Evolutionary conservation across 1,284 basidiomycete species (phyloP).

Genomic region (Xerocomus amazonicus): DNA sequence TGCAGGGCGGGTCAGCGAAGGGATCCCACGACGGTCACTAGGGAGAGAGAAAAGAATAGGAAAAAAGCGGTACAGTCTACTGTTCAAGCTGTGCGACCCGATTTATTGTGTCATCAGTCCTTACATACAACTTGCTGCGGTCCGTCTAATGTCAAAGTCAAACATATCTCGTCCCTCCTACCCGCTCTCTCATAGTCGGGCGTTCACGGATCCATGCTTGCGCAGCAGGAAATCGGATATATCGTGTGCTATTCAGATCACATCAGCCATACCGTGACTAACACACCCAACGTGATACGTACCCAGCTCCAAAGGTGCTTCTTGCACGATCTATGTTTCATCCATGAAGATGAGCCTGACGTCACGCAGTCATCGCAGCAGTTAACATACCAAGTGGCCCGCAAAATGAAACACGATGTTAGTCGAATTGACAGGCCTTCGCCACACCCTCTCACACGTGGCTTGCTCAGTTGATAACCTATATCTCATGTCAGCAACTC

Average conservation of each 20-base stretch:
- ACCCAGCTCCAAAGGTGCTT: slow-evolving; percentile 44
- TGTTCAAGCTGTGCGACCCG: background rate
- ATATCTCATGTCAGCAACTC: background rate
- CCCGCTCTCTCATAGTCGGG: background rate
- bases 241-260: slow-evolving; percentile 17
- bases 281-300: background rate
- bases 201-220: slow-evolving; percentile 6
- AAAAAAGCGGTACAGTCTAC: background rate
- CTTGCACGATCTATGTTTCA: slow-evolving; percentile 41
- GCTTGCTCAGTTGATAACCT: slow-evolving; percentile 39
- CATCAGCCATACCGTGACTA: background rate
- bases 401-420: slow-evolving; percentile 54
- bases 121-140: background rate
- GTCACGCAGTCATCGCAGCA: background rate
- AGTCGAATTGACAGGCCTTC: slow-evolving; percentile 50
- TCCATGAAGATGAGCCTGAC: background rate
- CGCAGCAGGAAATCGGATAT: slow-evolving; percentile 25
- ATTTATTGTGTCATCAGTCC: background rate
- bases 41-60: background rate
- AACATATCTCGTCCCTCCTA: background rate
- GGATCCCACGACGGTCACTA: background rate
- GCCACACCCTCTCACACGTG: slow-evolving; percentile 45
- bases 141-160: slow-evolving; percentile 1
- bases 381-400: slow-evolving; percentile 55
- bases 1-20: slow-evolving; percentile 1